Evolutionary conservation across 2,329 filamentous ascomycete genomes (phyloP).

Genomic region (Cladophialophora carrionii): DNA sequence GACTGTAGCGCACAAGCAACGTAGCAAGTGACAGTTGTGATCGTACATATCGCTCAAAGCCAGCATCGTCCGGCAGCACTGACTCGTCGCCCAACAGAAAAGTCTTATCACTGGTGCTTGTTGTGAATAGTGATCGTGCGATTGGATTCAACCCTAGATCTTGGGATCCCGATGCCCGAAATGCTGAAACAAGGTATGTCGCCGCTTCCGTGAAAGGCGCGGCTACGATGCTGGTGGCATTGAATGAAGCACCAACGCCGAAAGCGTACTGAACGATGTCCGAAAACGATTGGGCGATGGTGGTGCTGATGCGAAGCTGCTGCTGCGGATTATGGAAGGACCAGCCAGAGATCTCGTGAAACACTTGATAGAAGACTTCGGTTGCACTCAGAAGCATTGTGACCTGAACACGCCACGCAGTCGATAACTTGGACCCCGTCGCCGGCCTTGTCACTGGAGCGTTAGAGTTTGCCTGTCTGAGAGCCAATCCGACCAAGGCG

Average conservation of each 20-base stretch:
- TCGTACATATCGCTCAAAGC: slow-evolving; percentile 65
- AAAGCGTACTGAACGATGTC: slow-evolving; percentile 73
- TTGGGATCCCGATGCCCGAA: slow-evolving; percentile 70
- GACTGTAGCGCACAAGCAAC: slow-evolving; percentile 70
- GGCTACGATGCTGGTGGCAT: slow-evolving; percentile 57
- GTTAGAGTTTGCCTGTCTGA: slow-evolving; percentile 44
- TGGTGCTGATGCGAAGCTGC: slow-evolving; percentile 68
- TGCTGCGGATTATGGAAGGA: slow-evolving; percentile 72
- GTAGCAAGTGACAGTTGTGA: slow-evolving; percentile 69
- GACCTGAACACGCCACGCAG: slow-evolving; percentile 57
- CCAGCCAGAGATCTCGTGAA: slow-evolving; percentile 86
- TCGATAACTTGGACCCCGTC: slow-evolving; percentile 8
- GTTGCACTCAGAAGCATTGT: slow-evolving; percentile 67
- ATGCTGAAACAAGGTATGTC: slow-evolving; percentile 73
- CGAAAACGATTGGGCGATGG: slow-evolving; percentile 70
- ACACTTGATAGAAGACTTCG: slow-evolving; percentile 76
- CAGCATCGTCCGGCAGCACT: slow-evolving; percentile 43
- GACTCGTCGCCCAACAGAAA: slow-evolving; percentile 36
- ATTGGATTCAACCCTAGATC: slow-evolving; percentile 78
- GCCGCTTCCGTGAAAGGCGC: slow-evolving; percentile 72
- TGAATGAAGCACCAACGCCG: slow-evolving; percentile 67
- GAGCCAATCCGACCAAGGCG: slow-evolving; percentile 73
- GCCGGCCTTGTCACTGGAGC: neutral
- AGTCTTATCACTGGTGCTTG: slow-evolving; percentile 48
- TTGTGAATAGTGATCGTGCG: slow-evolving; percentile 68